Conservation (phyloP, 2,329 filamentous ascomycete genomes). For the Hypoxylon sp. region DNA sequence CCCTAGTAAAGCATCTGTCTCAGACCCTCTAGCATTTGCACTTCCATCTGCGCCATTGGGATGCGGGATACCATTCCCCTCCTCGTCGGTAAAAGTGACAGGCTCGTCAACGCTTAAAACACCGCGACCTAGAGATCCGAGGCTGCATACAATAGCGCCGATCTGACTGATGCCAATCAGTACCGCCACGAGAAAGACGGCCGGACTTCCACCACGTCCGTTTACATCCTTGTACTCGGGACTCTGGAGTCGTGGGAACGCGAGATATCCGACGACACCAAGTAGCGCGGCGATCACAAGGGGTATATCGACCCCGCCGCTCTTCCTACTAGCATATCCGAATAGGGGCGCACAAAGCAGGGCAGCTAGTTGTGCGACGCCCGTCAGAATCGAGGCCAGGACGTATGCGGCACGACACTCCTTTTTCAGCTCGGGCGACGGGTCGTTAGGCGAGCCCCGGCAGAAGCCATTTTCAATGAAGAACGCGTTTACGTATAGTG, state of each 20-base stretch:
- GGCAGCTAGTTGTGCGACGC: conserved; percentile 77
- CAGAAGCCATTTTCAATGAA: conserved; percentile 88
- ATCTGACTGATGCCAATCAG: conserved; percentile 94
- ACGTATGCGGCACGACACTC: conserved; percentile 90
- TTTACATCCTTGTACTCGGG: conserved; percentile 77
- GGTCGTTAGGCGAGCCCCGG: conserved; percentile 72
- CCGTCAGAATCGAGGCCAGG: conserved; percentile 87
- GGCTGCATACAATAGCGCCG: conserved; percentile 93
- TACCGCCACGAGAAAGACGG: conserved; percentile 81
- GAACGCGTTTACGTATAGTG: conserved; percentile 91
- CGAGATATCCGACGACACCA: conserved; percentile 82
- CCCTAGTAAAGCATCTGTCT: conserved; percentile 55
- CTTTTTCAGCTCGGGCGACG: conserved; percentile 81
- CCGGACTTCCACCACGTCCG: conserved; percentile 74
- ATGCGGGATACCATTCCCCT: conserved; percentile 30
- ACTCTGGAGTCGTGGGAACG: conserved; percentile 81
- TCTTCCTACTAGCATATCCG: conserved; percentile 80
- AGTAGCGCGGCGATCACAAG: conserved; percentile 77
- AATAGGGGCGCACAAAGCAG: conserved; percentile 84
- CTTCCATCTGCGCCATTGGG: conserved; percentile 11
- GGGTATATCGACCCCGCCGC: conserved; percentile 76
- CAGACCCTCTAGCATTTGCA: conserved; percentile 8
- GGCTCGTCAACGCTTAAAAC: conserved; percentile 70
- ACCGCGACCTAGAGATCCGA: conserved; percentile 87
- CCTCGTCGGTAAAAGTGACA: conserved; percentile 11